Evolutionary conservation across 2,329 filamentous ascomycete species (phyloP), one percentile per base, ranked within the genome.

Genomic region (Sclerotinia minor): DNA sequence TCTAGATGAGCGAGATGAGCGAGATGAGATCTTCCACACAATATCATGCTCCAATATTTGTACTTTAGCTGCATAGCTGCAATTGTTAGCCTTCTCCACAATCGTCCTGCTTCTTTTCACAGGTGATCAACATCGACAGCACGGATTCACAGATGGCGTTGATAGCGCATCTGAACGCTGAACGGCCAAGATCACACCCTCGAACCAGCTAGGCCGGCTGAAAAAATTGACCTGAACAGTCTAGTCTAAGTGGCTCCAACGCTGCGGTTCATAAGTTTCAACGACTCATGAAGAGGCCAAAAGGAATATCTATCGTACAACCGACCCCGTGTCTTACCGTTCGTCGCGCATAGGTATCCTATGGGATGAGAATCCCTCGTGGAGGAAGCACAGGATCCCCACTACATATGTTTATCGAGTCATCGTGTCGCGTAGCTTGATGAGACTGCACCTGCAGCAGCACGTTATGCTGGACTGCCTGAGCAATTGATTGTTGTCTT

Each of bases 141-240:
- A 61, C 58, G 44, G 58, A 35, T 49, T n/a, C 15, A 35, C 35
- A 32, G 58, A 35, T 24, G 58, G 44, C 44, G 58, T n/a, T 19
- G 58, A 60, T 49, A 44, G 6, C 44, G 47, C 44, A 3, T 11
- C 58, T 15, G 24, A 49, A 60, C 44, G 58, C 58, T 15, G 24
- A 49, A 60, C 44, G 58, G 29, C 29, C 19, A 32, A 35, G 17
- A 45, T n/a, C 47, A 5, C 57, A 59, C 45, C 41, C 41, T 47
- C 58, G 26, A 49, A 49, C 44, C 24, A 26, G 21, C 58, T 44
- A 60, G 44, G 47, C 58, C 44, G 58, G 44, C 58, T 17, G 4
- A 13, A 9, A n/a, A 32, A 6, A 2, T 44, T 8, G 11, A 9
- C 44, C 26, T 49, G 29, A 17, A n/a, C 32, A 57, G 32, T 35